A percentile compares a stretch with the other conserved stretches of the same genome.
These are phyloP conservation scores for Apostasia ramifera DNA, from an alignment of 106 monocot genomes.

Conservation along the genomic window DNA sequence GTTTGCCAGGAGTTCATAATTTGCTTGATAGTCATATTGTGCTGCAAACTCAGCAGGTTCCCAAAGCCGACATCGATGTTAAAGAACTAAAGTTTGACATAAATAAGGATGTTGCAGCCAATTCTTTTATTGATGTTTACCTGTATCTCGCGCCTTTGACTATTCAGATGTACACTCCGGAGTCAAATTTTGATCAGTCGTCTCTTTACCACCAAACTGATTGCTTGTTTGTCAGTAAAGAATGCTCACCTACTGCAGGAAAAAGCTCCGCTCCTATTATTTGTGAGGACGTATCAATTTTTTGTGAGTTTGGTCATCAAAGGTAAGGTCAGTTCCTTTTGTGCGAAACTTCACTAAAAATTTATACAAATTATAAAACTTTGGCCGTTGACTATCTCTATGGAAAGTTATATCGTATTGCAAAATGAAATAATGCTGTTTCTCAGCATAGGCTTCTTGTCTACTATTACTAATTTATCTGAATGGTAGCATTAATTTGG, in stretches of 20 bases:
- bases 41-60: constrained; percentile 17
- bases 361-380: neutral
- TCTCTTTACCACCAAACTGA: constrained; percentile 22
- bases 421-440: too few relatives aligned
- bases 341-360: neutral
- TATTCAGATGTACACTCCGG: constrained; percentile 36
- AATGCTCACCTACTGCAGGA: constrained; percentile 16
- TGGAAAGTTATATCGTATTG: neutral
- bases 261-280: constrained; percentile 44
- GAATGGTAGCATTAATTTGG: neutral
- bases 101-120: constrained; percentile 51
- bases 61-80: constrained; percentile 58
- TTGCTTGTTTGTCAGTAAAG: constrained; percentile 20
- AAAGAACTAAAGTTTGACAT: constrained; percentile 61
- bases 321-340: constrained; percentile 26
- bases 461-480: too few relatives aligned
- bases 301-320: constrained; percentile 63
- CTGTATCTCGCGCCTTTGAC: constrained; percentile 52
- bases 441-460: too few relatives aligned
- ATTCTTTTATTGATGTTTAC: constrained; percentile 48
- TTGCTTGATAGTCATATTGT: too few relatives aligned
- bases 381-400: neutral
- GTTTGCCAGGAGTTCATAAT: too few relatives aligned
- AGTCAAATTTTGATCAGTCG: constrained; percentile 24
- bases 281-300: constrained; percentile 52